These are phyloP conservation scores for Beverwykella pulmonaria DNA, from an alignment of 495 filamentous ascomycete species.

Conservation along the genomic window DNA sequence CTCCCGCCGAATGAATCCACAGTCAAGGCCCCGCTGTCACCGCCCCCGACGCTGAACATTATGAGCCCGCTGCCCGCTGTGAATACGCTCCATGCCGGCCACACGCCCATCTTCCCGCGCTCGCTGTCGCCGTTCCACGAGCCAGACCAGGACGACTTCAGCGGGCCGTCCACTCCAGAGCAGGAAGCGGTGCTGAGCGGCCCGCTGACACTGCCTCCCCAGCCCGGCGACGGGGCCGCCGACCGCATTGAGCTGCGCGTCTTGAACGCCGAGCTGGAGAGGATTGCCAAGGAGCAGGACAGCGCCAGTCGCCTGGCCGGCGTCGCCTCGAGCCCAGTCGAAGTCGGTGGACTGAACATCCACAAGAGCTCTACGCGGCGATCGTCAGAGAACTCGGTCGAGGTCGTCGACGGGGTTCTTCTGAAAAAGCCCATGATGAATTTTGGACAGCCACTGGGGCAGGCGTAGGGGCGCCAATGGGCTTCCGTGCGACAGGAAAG, in stretches of 20 bases:
- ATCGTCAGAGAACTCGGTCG: slow-evolving; percentile 8
- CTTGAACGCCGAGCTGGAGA: slow-evolving; percentile 40
- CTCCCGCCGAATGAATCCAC: slow-evolving; percentile 8
- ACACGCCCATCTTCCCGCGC: slow-evolving; percentile 29
- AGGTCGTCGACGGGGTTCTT: slow-evolving; percentile 31
- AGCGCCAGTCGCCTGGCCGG: background rate
- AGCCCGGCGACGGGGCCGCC: slow-evolving; percentile 20
- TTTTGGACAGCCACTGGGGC: slow-evolving; percentile 29
- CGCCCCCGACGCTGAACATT: slow-evolving; percentile 8
- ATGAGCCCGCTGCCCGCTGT: slow-evolving; percentile 26
- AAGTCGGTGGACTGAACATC: slow-evolving; percentile 4
- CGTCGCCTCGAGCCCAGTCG: background rate
- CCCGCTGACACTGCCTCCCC: slow-evolving; percentile 21
- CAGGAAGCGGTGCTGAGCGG: slow-evolving; percentile 18
- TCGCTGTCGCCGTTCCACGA: slow-evolving; percentile 17
- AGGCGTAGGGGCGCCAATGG: slow-evolving; percentile 23
- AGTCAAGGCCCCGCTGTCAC: slow-evolving; percentile 9
- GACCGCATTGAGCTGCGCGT: slow-evolving; percentile 28
- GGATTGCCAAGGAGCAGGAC: slow-evolving; percentile 45
- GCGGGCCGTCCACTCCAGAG: background rate
- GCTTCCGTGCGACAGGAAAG: no score
- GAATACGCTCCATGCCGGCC: slow-evolving; percentile 33
- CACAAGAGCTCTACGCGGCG: slow-evolving; percentile 1
- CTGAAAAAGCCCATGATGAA: slow-evolving; percentile 36
- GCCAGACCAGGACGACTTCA: background rate